These are phyloP conservation scores for Thecamonas trahens DNA, from an alignment of 78 protist species.

Conservation along the genomic window DNA sequence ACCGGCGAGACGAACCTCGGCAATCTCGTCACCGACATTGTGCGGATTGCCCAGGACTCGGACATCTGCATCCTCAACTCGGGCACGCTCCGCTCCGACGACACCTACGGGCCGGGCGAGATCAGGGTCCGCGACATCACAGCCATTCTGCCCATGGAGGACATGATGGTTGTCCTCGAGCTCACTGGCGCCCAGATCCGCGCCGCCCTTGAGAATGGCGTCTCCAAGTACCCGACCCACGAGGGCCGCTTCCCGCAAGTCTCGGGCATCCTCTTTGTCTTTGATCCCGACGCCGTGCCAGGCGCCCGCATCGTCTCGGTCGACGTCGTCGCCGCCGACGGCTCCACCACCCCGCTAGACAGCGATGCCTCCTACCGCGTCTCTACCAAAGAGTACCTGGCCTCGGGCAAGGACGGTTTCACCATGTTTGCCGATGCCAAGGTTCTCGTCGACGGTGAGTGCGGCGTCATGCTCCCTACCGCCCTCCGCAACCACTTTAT, in stretches of 20 bases:
- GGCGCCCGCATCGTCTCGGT: conserved; percentile 3
- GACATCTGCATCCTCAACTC: conserved; percentile 34
- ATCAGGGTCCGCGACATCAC: not conserved
- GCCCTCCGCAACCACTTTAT: not conserved
- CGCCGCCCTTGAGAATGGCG: conserved; percentile 48
- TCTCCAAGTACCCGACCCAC: conserved; percentile 25
- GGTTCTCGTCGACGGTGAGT: not conserved
- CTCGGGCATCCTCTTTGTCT: conserved; percentile 20
- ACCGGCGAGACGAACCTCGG: not conserved
- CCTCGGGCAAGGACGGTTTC: conserved; percentile 28
- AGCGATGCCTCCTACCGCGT: not conserved
- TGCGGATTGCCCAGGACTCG: not conserved
- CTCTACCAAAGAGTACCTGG: conserved; percentile 17
- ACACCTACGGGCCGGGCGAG: not conserved
- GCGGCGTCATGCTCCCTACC: not conserved
- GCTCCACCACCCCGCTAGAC: not conserved
- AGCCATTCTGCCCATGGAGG: not conserved
- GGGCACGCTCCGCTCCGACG: conserved; percentile 33
- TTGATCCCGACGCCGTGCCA: conserved; percentile 10
- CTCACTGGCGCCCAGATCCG: conserved; percentile 20
- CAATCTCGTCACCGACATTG: conserved; percentile 17
- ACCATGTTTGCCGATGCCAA: not conserved
- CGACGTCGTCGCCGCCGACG: not conserved
- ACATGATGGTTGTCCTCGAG: not conserved
- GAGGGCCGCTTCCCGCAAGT: conserved; percentile 58